Conservation (phyloP, 2,329 filamentous ascomycete species). For the Botrytis squamosa region DNA sequence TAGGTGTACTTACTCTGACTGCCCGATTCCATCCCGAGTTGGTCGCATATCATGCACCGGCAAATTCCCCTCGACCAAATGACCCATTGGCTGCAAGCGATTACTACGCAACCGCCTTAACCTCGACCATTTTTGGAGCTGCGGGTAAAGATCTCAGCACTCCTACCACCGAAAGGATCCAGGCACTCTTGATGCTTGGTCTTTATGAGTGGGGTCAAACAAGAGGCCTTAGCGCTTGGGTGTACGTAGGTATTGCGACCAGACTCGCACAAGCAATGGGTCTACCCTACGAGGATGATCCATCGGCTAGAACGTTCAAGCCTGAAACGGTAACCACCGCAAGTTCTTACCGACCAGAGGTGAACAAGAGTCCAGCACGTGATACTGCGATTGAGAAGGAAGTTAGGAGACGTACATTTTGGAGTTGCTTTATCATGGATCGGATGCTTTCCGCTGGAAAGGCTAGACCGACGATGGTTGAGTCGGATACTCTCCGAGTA, state of each 20-base stretch:
- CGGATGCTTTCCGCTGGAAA: constrained; percentile 65
- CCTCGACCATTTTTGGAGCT: constrained; percentile 48
- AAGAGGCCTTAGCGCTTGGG: constrained; percentile 61
- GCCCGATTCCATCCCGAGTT: constrained; percentile 65
- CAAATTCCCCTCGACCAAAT: constrained; percentile 23
- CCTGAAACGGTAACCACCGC: constrained; percentile 36
- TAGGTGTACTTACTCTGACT: constrained; percentile 68
- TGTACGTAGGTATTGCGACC: constrained; percentile 61
- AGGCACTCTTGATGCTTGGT: constrained; percentile 68
- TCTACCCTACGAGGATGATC: constrained; percentile 55
- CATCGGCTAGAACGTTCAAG: constrained; percentile 33
- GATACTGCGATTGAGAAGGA: constrained; percentile 58
- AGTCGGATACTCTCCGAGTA: constrained; percentile 58
- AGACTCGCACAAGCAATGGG: constrained; percentile 59
- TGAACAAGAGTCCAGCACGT: constrained; percentile 27
- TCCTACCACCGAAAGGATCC: constrained; percentile 61
- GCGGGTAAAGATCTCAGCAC: constrained; percentile 49
- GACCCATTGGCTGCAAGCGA: constrained; percentile 60
- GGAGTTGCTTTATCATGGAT: constrained; percentile 72
- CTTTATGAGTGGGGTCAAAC: constrained; percentile 71
- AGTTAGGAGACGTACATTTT: constrained; percentile 67
- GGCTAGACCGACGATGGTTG: constrained; percentile 58
- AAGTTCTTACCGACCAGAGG: constrained; percentile 31
- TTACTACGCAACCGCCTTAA: constrained; percentile 61
- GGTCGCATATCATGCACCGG: constrained; percentile 46